Evolutionary conservation across 2,329 filamentous ascomycete genomes (phyloP), one percentile per base, ranked within the genome.

Genomic region (Neonectria sp.): DNA sequence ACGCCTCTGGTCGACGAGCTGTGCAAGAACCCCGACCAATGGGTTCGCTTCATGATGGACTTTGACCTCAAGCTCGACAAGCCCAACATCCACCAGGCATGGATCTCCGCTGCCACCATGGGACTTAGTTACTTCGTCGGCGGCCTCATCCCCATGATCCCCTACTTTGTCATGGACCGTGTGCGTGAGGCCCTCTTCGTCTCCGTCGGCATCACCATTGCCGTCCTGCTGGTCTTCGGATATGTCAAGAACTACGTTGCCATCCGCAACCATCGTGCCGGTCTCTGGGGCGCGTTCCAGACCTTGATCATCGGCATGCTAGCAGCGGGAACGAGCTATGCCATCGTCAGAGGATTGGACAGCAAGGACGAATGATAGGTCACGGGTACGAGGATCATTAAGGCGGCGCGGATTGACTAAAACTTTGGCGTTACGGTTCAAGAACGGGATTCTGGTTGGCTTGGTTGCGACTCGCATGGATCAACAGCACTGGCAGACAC

Each of bases 71-170:
- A 81, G 68, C 81, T 88, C 49, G 81, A 84, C 67, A 81, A 85
- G 71, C 82, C 77, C 69, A 80, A 79, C 75, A 82, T 79, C 33
- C 80, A 82, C 74, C 76, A 82, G 69, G 79, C 88, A 73, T 77
- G 85, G 78, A 79, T 89, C 51, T 91, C 88, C 0, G 92, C 90
- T 3, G 70, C 90, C 29, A 93, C 90, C 9, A 91, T 94, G 73
- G 89, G 91, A 0, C 74, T 90, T 17, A 90, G 90, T 40, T 94
- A 94, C 77, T 90, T 93, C 59, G 78, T 93, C 25, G 92, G 92
- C 24, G 92, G 92, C 0, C 83, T 93, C 60, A 86, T 93, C n/a
- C 91, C 92, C 15, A 85, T 93, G 73, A 79, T 92, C 48, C 92
- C 92, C 0, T 94, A 94, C 80, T 90, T 93, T 70, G 83, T 91